Evolutionary conservation across 345 rosid genomes (phyloP), one percentile per base, ranked within the genome.

Genomic region (Aquilaria sinensis): DNA sequence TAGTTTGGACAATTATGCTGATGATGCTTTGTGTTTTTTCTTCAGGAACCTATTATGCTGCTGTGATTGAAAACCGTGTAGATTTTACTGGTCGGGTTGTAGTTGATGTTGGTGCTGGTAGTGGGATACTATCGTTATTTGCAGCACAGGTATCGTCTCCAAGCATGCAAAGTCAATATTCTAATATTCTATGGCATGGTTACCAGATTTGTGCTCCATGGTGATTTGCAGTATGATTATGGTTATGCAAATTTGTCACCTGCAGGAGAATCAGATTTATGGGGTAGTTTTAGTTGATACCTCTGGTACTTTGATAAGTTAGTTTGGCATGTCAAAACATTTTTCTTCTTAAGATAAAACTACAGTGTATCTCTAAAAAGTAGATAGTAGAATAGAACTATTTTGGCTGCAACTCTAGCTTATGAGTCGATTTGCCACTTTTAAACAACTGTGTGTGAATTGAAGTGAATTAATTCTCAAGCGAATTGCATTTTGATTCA

Each of bases 51-150:
- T 94, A 94, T 75, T 90, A 88, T 81, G 96, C 97, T 73, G 96
- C 99, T 43, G 92, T 94, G 57, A 88, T 94, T 61, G 99, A 90
- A 79, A 94, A 94, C 72, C 95, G 91, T 59, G 81, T 65, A 34
- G 99, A 94, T 80, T 90, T 94, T 82, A 70, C 73, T 41, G 99
- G 85, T 72, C 89, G 91, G 60, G 87, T 94, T 60, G 97, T 94
- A 63, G 89, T 94, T 59, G 99, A 94, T 77, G 99, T 94, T 12
- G 99, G 99, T 77, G 97, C 99, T 80, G 99, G 99, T 47, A 94
- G 99, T 72, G 99, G 99, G 54, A 94, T 94, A 70, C 80, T 94
- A 70, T 94, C 99, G 31, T 72, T 94, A 73, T 94, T 94, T 81
- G 99, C 99, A 67, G 99, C 99, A 51, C 99, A 94, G 96, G 99